Base-by-base conservation (phyloP, 805 yeast species). In the Wickerhamiella sergipiensis region DNA sequence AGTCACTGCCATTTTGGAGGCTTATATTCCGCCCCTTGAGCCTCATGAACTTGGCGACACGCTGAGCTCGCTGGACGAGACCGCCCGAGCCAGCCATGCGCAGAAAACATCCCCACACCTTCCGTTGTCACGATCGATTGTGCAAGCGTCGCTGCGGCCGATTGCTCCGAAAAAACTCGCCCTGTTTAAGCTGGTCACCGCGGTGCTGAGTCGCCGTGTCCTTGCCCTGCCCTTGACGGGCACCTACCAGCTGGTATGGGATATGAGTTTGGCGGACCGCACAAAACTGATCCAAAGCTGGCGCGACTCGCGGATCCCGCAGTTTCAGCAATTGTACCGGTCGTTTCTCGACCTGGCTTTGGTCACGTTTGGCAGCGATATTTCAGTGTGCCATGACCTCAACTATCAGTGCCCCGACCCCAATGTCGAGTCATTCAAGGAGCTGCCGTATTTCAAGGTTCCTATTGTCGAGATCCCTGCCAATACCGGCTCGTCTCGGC, bases 251-350 rank as follows among this genome's bases (percentile, higher is more conserved):
- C 54, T 61, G 1, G 13, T 63, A 9, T 50, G 59, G 24, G 63
- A 62, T 19, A 61, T 63, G 65, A 24, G 54, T 17, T 46, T 15
- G 1, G 48, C 31, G 8, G 70, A 74, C 54, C 59, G 70, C 18
- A 67, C 61, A 45, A 53, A 48, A 2, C 51, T 74, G 17, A 54
- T 76, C 29, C 50, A 47, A 5, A 52, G 65, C 5, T 73, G 78
- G 78, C 60, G 70, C 36, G 63, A 63, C 52, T 72, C 79, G 8
- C 70, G 70, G 2, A 19, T 76, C 19, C 50, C 63, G 2, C 49
- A 55, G 12, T 66, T 68, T 48, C 66, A 75, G 45, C 59, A 64
- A 50, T 56, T 76, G 7, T 70, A 63, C 57, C 54, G 63, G 24
- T 56, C 68, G 21, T 49, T 74, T 44, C 42, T 52, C 18, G 48